These are phyloP conservation scores for Inonotus hispidus DNA, from an alignment of 1,284 basidiomycete genomes.

Conservation along the genomic window DNA sequence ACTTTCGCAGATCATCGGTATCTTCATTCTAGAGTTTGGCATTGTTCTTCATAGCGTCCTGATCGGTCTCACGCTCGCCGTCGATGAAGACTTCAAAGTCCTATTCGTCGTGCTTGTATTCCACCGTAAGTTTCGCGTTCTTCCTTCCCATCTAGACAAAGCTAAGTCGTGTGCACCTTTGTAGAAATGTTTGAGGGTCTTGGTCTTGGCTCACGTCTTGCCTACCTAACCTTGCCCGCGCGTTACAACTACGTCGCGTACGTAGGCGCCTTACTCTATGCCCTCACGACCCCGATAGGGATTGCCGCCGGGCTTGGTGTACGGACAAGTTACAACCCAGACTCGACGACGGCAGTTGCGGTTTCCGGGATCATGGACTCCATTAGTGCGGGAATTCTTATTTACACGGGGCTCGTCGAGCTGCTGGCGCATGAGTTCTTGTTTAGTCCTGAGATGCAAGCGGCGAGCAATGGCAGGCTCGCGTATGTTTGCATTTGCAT, in stretches of 20 bases:
- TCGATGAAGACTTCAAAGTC: slow-evolving; percentile 73
- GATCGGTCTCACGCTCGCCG: slow-evolving; percentile 91
- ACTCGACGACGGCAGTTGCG: slow-evolving; percentile 66
- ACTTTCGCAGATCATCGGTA: slow-evolving; percentile 77
- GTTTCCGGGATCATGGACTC: slow-evolving; percentile 84
- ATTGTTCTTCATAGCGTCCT: slow-evolving; percentile 88
- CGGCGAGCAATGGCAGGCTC: slow-evolving; percentile 56
- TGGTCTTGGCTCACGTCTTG: slow-evolving; percentile 82
- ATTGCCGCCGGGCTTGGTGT: slow-evolving; percentile 84
- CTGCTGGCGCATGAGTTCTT: slow-evolving; percentile 91
- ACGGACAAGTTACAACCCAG: slow-evolving; percentile 79
- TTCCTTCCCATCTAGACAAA: neutral
- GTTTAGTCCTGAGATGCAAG: slow-evolving; percentile 81
- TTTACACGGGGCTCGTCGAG: slow-evolving; percentile 92
- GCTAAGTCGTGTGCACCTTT: neutral
- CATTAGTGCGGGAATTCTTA: slow-evolving; percentile 80
- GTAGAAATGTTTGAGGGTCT: slow-evolving; percentile 90
- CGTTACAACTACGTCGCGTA: slow-evolving; percentile 59
- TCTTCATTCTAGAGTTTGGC: slow-evolving; percentile 88
- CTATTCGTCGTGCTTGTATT: slow-evolving; percentile 91
- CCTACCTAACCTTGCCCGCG: slow-evolving; percentile 62
- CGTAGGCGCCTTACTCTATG: slow-evolving; percentile 63
- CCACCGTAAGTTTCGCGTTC: slow-evolving; percentile 54
- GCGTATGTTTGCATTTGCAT: slow-evolving; percentile 70
- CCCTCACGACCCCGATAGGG: slow-evolving; percentile 77